Conservation (phyloP, 441 rosid genomes). For the Codiaeum variegatum region DNA sequence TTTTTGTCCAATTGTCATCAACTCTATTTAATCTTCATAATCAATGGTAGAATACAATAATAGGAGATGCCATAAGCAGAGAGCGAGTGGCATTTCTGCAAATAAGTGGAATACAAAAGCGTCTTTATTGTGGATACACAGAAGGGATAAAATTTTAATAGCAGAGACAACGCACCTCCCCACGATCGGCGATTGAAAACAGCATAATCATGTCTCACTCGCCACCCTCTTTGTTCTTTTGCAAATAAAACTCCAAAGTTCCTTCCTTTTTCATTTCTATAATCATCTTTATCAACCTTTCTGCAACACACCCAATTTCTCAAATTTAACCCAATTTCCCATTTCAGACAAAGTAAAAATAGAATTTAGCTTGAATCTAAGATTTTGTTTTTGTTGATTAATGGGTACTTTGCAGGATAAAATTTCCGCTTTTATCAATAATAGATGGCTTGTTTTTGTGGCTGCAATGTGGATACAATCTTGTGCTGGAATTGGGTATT, state of each 20-base stretch:
- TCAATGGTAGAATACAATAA: not conserved
- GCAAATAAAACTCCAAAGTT: not conserved
- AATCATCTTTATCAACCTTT: constrained; percentile 2
- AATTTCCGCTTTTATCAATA: constrained; percentile 48
- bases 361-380: not conserved
- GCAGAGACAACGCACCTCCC: not conserved
- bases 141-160: not conserved
- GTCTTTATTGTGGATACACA: not conserved
- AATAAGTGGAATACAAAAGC: not conserved
- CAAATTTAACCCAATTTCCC: not conserved
- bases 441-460: constrained; percentile 94
- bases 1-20: no score
- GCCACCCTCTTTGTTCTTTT: not conserved
- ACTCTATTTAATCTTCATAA: no score
- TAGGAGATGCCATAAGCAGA: no score
- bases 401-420: constrained; percentile 50
- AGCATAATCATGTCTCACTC: not conserved
- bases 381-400: not conserved
- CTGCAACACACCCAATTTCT: not conserved
- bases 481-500: constrained; percentile 85
- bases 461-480: constrained; percentile 99
- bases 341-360: not conserved
- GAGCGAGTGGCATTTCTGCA: constrained; percentile 6
- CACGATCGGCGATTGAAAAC: constrained; percentile 7
- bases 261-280: not conserved